Conservation (phyloP, 768 basidiomycete species). For the Cyclocybe cylindracea region DNA sequence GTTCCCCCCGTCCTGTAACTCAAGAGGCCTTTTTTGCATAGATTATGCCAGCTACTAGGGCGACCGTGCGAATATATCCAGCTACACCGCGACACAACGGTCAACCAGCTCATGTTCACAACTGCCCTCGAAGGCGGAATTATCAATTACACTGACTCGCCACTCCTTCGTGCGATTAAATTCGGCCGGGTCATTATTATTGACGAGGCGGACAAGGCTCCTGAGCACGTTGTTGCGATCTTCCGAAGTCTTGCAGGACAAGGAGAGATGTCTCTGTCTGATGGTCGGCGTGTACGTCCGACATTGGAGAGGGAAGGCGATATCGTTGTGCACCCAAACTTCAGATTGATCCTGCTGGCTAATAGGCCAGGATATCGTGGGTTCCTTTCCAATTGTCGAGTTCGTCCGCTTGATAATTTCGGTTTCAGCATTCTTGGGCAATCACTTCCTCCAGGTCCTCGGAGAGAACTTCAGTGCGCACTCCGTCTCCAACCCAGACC, state of each 20-base stretch:
- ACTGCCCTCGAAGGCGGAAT: conserved; percentile 59
- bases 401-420: background rate
- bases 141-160: conserved; percentile 64
- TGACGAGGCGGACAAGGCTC: conserved; percentile 74
- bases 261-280: conserved; percentile 61
- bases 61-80: conserved; percentile 72
- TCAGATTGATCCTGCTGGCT: conserved; percentile 63
- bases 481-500: conserved; percentile 67
- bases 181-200: conserved; percentile 67
- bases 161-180: conserved; percentile 62
- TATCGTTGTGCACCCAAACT: conserved; percentile 62
- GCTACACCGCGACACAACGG: conserved; percentile 69
- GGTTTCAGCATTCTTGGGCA: conserved; percentile 63
- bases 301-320: conserved; percentile 49
- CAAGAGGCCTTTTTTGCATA: background rate
- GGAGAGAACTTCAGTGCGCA: conserved; percentile 72
- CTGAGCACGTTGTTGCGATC: conserved; percentile 71
- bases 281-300: conserved; percentile 58
- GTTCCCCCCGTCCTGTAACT: background rate
- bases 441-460: conserved; percentile 71
- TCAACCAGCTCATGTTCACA: conserved; percentile 71
- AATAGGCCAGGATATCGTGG: conserved; percentile 72
- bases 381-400: conserved; percentile 14
- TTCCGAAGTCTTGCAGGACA: conserved; percentile 71
- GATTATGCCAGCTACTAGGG: conserved; percentile 61